These are phyloP conservation scores for Dothistroma septosporum DNA, from an alignment of 2,329 filamentous ascomycete genomes.

Conservation along the genomic window DNA sequence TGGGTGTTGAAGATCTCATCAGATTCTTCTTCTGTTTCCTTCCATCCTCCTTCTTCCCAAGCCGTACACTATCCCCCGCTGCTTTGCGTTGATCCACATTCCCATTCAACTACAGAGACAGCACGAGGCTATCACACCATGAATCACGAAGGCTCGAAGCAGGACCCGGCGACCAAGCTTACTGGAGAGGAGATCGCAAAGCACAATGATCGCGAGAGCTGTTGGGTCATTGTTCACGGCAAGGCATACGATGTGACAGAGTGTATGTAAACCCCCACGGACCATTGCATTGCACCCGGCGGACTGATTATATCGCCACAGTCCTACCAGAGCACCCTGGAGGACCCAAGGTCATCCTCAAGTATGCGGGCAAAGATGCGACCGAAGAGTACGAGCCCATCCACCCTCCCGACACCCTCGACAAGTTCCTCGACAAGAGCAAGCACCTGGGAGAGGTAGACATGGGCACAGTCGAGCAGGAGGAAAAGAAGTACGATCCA, in stretches of 20 bases:
- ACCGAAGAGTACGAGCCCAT: conserved; percentile 90
- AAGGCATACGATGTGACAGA: conserved; percentile 62
- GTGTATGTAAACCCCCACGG: conserved; percentile 37
- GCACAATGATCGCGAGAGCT: conserved; percentile 78
- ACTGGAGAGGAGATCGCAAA: conserved; percentile 55
- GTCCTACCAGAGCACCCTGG: conserved; percentile 65
- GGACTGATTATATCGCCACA: conserved; percentile 3
- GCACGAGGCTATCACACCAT: conserved; percentile 29
- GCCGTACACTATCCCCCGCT: neutral
- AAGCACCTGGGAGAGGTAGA: conserved; percentile 90
- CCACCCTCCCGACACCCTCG: conserved; percentile 79
- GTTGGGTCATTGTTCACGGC: conserved; percentile 88
- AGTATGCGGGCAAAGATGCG: conserved; percentile 93
- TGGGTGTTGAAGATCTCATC: neutral
- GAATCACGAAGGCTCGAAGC: conserved; percentile 39
- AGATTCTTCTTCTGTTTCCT: neutral
- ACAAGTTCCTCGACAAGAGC: conserved; percentile 72
- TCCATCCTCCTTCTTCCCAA: neutral
- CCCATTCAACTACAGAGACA: neutral
- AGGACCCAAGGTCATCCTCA: conserved; percentile 87
- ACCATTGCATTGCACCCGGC: neutral
- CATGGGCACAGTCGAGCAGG: conserved; percentile 70
- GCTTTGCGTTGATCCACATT: neutral
- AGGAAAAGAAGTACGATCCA: conserved; percentile 63
- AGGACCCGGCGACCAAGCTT: conserved; percentile 42